These are phyloP conservation scores for Pholiota adiposa DNA, from an alignment of 1,284 basidiomycete species.

Conservation along the genomic window DNA sequence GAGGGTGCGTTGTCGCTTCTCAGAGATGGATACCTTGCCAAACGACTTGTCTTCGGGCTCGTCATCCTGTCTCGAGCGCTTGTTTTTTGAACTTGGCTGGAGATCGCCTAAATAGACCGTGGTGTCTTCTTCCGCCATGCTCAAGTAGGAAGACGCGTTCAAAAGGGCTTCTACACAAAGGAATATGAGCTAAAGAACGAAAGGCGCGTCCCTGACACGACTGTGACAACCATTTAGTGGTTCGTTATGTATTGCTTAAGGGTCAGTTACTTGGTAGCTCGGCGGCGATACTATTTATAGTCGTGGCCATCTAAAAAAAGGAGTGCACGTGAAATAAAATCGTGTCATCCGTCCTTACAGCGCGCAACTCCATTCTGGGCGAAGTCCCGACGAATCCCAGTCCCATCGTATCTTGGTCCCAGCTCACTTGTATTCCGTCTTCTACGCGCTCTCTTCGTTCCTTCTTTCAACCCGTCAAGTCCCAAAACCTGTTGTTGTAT, in stretches of 20 bases:
- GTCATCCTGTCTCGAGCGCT: conserved; percentile 12
- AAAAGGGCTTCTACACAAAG: not conserved
- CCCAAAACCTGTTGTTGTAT: not conserved
- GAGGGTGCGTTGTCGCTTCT: conserved; percentile 71
- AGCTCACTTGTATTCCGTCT: not conserved
- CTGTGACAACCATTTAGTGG: not conserved
- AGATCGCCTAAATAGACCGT: conserved; percentile 63
- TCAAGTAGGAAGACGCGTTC: conserved; percentile 37
- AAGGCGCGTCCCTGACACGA: conserved; percentile 9
- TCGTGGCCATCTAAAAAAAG: not conserved
- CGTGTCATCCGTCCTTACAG: not conserved
- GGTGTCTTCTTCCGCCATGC: conserved; percentile 15
- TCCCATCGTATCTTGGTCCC: not conserved
- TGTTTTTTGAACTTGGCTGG: not conserved
- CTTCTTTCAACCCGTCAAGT: not conserved
- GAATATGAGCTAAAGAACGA: not conserved
- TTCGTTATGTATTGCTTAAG: not conserved
- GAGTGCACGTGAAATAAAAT: not conserved
- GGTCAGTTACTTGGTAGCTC: not conserved
- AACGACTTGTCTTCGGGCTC: conserved; percentile 12
- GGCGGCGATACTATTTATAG: not conserved
- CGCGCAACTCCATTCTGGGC: not conserved
- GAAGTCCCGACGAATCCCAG: not conserved
- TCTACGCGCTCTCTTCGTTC: not conserved
- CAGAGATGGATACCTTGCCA: conserved; percentile 30